Conservation (phyloP, 2,329 filamentous ascomycete species). For the Botryotinia narcissicola region DNA sequence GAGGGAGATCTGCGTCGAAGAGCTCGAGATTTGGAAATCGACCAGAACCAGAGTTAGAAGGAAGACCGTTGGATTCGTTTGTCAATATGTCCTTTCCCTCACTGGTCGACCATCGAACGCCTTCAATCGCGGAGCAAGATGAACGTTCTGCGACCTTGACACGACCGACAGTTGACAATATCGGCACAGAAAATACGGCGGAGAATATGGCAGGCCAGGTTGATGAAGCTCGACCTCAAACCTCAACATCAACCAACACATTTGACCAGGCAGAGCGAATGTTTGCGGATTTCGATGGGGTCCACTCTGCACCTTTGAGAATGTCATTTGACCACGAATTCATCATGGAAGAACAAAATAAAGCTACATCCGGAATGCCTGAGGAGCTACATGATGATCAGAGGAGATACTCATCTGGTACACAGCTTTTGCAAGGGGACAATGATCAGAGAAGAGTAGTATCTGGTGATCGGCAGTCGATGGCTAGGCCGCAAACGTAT, state of each 20-base stretch:
- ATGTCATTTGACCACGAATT: constrained; percentile 20
- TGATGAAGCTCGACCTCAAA: constrained; percentile 28
- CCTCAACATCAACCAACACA: constrained; percentile 43
- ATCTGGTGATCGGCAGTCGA: constrained; percentile 29
- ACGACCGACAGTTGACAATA: constrained; percentile 27
- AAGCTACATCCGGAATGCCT: not conserved
- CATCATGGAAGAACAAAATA: constrained; percentile 1
- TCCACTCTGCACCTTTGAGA: constrained; percentile 54
- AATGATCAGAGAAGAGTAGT: constrained; percentile 21
- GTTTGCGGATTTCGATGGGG: constrained; percentile 80
- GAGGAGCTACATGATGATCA: not conserved
- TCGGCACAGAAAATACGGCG: constrained; percentile 22
- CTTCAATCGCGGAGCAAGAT: constrained; percentile 34
- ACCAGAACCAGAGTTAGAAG: constrained; percentile 39
- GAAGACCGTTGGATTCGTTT: constrained; percentile 38
- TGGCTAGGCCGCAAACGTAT: constrained; percentile 53
- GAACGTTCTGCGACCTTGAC: constrained; percentile 33
- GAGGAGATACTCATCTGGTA: constrained; percentile 17
- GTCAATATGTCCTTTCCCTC: constrained; percentile 31
- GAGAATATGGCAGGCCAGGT: constrained; percentile 22
- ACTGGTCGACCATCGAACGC: constrained; percentile 26
- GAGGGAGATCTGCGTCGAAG: constrained; percentile 55
- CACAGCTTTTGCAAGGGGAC: constrained; percentile 23
- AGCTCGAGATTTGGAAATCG: constrained; percentile 42
- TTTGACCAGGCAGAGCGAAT: constrained; percentile 63